Base-by-base conservation (phyloP, 1,284 basidiomycete genomes). In the Microbotryum violaceum region DNA sequence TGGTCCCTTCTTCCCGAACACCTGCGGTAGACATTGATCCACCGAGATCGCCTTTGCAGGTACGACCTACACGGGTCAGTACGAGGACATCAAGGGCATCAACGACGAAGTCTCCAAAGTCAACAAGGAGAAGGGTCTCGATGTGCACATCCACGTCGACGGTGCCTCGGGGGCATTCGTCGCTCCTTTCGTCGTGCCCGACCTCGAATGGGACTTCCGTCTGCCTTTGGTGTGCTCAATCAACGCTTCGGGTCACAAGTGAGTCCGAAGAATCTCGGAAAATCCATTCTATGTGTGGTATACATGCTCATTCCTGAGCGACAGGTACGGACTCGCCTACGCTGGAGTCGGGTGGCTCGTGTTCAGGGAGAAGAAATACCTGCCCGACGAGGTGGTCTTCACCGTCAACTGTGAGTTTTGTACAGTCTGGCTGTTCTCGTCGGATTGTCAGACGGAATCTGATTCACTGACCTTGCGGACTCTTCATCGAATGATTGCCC, bases 1-100 rank as follows among this genome's bases (percentile, higher is more conserved):
- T 75, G 73, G 67, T 89, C n/a, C n/a, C n/a, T n/a, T 70, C 78
- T 71, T 70, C 27, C 31, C 49, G 23, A 37, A 37, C 46, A 20
- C 49, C 27, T 14, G 21, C 45, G 25, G 6, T 21, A 46, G 16
- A 25, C 37, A 27, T 4, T 46, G 14, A 53, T 16, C 62, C 57
- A 68, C 23, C 48, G 63, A 48, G 25, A 61, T 46, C 61, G 6
- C 29, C 31, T 6, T 72, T 46, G 70, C 21, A 51, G 44, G 46
- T 18, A 62, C 60, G 31, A 66, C 62, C 20, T 61, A 56, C 48
- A 53, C 49, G 10, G 72, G 72, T 4, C 57, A 64, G 48, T 75
- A 75, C 61, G 75, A 76, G 61, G 72, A 75, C 58, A 69, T 74
- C 27, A 53, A 63, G 33, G 62, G 51, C 20, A 63, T 75, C 33